A percentile compares a stretch with the other conserved stretches of the same genome.
phyloP scores from a whole-genome alignment of 2,329 filamentous ascomycete species.

The Beauveria sp. region DNA sequence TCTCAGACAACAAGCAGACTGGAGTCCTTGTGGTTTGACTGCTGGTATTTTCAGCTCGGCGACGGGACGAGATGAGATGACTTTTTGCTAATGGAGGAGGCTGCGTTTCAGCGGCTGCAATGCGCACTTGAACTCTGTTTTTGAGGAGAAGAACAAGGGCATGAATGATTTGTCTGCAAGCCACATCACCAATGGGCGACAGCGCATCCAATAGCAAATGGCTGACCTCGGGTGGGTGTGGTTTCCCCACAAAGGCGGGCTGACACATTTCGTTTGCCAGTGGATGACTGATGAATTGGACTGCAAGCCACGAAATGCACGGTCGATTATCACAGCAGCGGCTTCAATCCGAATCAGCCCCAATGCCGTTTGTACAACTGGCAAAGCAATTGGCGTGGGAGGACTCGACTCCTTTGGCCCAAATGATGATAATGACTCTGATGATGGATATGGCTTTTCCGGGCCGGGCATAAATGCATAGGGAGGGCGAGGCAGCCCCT shows the following conservation, averaged over 20 bases:
- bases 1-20: no score
- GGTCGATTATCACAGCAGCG: background rate
- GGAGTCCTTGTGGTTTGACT: no score
- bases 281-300: background rate
- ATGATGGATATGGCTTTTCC: background rate
- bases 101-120: background rate
- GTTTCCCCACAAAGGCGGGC: background rate
- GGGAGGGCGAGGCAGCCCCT: no score
- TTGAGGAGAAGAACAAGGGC: no score
- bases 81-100: background rate
- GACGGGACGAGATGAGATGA: background rate
- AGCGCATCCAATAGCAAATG: no score
- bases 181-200: no score
- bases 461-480: background rate
- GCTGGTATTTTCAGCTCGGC: no score
- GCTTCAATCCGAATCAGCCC: no score
- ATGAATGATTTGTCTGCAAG: no score
- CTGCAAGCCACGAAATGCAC: background rate
- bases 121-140: background rate
- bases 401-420: background rate
- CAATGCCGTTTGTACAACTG: background rate
- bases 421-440: background rate
- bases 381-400: background rate
- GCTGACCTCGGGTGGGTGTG: no score
- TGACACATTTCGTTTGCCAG: background rate